Percentiles rank a stretch among this genome's conserved stretches.
Conservation (phyloP, 371 early-diverging fungal species). For the Mucor plumbeus region DNA sequence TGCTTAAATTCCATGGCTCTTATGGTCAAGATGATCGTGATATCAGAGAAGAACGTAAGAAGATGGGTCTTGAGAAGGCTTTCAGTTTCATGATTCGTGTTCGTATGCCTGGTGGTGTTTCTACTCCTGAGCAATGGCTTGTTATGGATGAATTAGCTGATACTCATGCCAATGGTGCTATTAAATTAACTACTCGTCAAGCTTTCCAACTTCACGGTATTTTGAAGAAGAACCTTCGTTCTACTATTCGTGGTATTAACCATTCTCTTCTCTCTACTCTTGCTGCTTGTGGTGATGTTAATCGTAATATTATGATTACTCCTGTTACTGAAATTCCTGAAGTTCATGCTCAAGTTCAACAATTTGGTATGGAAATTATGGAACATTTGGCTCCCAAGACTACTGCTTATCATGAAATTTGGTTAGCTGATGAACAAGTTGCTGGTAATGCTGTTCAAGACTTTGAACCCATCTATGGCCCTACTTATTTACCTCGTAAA, state of each 20-base stretch:
- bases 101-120: slow-evolving; percentile 90
- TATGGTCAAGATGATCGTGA: slow-evolving; percentile 97
- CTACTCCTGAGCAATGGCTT: slow-evolving; percentile 88
- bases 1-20: slow-evolving; percentile 96
- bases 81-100: slow-evolving; percentile 96
- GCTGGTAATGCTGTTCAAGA: slow-evolving; percentile 80
- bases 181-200: slow-evolving; percentile 94
- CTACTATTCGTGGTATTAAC: slow-evolving; percentile 90
- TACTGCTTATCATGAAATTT: slow-evolving; percentile 94
- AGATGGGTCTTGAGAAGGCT: slow-evolving; percentile 88
- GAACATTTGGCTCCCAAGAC: slow-evolving; percentile 84
- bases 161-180: slow-evolving; percentile 81
- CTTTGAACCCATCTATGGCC: slow-evolving; percentile 90
- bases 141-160: slow-evolving; percentile 90
- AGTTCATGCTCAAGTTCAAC: slow-evolving; percentile 78
- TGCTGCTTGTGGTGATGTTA: slow-evolving; percentile 97
- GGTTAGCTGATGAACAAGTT: slow-evolving; percentile 89
- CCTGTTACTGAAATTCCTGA: slow-evolving; percentile 82
- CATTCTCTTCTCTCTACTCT: slow-evolving; percentile 85
- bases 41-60: slow-evolving; percentile 82
- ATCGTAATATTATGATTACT: slow-evolving; percentile 93
- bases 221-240: slow-evolving; percentile 85
- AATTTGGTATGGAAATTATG: slow-evolving; percentile 73
- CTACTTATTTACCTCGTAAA: slow-evolving; percentile 92
- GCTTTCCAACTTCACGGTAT: slow-evolving; percentile 96